These are phyloP conservation scores for Penstemon barbatus DNA, from an alignment of 257 asterid species.

Conservation along the genomic window DNA sequence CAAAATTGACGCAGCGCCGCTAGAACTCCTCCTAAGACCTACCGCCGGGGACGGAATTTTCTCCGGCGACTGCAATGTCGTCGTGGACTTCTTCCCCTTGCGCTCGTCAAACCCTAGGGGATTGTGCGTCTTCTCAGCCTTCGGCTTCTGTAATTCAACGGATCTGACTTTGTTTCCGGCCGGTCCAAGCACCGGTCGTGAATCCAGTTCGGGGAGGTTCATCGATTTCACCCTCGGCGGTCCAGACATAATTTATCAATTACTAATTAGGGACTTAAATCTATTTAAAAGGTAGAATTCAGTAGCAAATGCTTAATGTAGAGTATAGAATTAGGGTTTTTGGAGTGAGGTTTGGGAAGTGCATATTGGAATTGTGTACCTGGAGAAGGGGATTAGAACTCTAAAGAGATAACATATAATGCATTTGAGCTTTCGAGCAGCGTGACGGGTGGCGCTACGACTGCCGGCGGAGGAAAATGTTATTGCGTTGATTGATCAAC, in stretches of 20 bases:
- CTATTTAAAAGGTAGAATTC: slow-evolving; percentile 4
- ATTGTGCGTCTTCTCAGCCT: slow-evolving; percentile 38
- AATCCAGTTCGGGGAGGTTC: slow-evolving; percentile 51
- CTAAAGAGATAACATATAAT: slow-evolving; percentile 28
- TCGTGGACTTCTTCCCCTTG: slow-evolving; percentile 48
- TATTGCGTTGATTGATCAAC: slow-evolving; percentile 37
- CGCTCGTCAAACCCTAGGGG: slow-evolving; percentile 36
- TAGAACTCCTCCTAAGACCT: slow-evolving; percentile 41
- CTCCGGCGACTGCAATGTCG: slow-evolving; percentile 28
- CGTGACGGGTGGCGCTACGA: slow-evolving; percentile 25
- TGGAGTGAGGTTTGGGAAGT: slow-evolving; percentile 23
- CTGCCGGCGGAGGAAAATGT: slow-evolving; percentile 11
- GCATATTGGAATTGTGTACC: slow-evolving; percentile 29
- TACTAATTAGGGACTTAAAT: slow-evolving; percentile 21
- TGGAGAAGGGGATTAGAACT: slow-evolving; percentile 21
- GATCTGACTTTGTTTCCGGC: slow-evolving; percentile 74
- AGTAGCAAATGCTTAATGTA: slow-evolving; percentile 22
- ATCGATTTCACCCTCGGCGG: slow-evolving; percentile 60
- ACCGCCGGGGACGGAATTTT: slow-evolving; percentile 40
- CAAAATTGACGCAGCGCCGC: slow-evolving; percentile 44
- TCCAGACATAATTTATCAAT: slow-evolving; percentile 61
- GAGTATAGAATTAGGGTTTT: slow-evolving; percentile 40
- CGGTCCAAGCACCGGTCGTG: slow-evolving; percentile 70
- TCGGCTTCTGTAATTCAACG: slow-evolving; percentile 44
- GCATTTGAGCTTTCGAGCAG: slow-evolving; percentile 16